Base-by-base conservation (phyloP, 2,329 filamentous ascomycete species). In the Colletotrichum ledebouriae region DNA sequence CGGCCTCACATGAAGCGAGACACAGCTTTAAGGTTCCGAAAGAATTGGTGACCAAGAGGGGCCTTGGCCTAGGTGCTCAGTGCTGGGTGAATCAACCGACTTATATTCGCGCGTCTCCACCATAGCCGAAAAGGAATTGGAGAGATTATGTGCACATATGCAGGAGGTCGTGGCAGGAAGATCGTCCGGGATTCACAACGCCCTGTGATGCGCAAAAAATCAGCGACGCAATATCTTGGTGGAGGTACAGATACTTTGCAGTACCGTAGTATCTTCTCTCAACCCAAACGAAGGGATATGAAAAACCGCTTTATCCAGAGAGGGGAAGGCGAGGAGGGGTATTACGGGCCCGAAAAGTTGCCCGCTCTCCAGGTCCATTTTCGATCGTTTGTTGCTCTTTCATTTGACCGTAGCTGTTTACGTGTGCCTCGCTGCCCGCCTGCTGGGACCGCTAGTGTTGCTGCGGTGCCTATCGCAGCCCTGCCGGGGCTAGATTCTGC, bases 41-140 rank as follows among this genome's bases (percentile, higher is more conserved):
- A 37, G 25, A 6, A 22, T 53, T 53, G 49, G 29, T 50, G 52
- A 39, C 12, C 17, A 50, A 58, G 55, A 29, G 7, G 7, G 6
- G 29, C 29, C 29, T 29, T 29, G 6, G 29, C 29, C 29, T 29
- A 4, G 29, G 6, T 29, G 29, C 22, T 22, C 22, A 22, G 22
- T 22, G 3, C 29, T 29, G 29, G 29, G 29, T 29, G 29, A 9
- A 29, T 29, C 2, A 29, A 29, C 29, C 29, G 74, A 76, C 70
- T 74, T 74, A 78, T 78, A 78, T 78, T 78, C 76, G 76, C 75
- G 76, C 76, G 77, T 73, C 75, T 72, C 76, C 76, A 78, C 76
- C 72, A 59, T n/a, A 58, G 17, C 44, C 44, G 59, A 39, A 20
- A 52, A 63, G 52, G 29, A 58, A 33, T n/a, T 11, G 34, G 34